phyloP scores from a whole-genome alignment of 257 asterid genomes.

The Salvia miltiorrhiza region DNA sequence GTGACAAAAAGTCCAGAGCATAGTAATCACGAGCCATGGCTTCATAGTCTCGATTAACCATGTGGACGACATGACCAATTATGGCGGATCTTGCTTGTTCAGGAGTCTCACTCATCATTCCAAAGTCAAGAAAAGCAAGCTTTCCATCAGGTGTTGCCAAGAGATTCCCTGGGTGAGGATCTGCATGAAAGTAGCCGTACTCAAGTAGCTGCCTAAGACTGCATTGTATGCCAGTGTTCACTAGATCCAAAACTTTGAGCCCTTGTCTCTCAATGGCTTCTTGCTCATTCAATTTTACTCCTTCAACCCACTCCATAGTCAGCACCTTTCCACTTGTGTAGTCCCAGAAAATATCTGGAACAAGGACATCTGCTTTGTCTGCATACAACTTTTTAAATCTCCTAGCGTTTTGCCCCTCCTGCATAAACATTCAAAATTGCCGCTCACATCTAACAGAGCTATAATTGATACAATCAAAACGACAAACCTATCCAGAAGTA shows the following conservation, averaged over 20 bases:
- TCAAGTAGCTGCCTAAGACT: constrained; percentile 97
- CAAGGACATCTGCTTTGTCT: constrained; percentile 91
- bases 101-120: constrained; percentile 99
- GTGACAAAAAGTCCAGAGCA: constrained; percentile 84
- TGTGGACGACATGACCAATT: constrained; percentile 97
- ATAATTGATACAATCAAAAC: not conserved
- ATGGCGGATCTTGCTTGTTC: constrained; percentile 95
- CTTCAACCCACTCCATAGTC: constrained; percentile 99
- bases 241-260: constrained; percentile 89
- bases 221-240: constrained; percentile 94
- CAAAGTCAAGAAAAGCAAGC: constrained; percentile 98
- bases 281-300: constrained; percentile 90
- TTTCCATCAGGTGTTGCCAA: constrained; percentile 96
- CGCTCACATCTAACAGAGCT: constrained; percentile 33
- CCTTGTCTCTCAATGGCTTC: constrained; percentile 97
- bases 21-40: constrained; percentile 99
- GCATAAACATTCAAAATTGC: constrained; percentile 70
- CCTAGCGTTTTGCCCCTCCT: constrained; percentile 99
- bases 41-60: constrained; percentile 98
- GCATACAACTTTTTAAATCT: constrained; percentile 95
- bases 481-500: constrained; percentile 14
- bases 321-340: constrained; percentile 92
- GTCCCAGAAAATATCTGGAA: constrained; percentile 98
- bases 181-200: constrained; percentile 98
- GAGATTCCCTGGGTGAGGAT: constrained; percentile 99